Percentiles rank a stretch among this genome's conserved stretches.
phyloP scores from a whole-genome alignment of 495 filamentous ascomycete species.

The Penicillium silybi region DNA sequence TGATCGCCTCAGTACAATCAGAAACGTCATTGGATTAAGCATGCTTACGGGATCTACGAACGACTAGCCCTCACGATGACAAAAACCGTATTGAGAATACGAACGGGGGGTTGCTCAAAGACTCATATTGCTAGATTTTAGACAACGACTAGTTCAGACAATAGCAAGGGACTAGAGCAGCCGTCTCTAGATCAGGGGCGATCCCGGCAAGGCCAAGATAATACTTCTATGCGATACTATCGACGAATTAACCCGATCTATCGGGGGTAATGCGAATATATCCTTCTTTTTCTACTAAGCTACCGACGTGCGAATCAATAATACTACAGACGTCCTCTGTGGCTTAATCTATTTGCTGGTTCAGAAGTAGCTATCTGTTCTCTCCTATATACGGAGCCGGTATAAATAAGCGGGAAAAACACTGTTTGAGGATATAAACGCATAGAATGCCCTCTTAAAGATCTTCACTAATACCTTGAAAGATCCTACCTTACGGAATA shows the following conservation, averaged over 20 bases:
- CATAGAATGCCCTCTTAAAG: constrained; percentile 25
- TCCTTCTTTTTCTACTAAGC: constrained; percentile 49
- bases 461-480: constrained; percentile 33
- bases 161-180: constrained; percentile 6
- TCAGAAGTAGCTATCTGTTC: constrained; percentile 27
- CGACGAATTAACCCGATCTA: constrained; percentile 22
- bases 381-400: constrained; percentile 21
- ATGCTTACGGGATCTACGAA: background rate
- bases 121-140: constrained; percentile 41
- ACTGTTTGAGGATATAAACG: constrained; percentile 34
- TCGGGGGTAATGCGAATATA: constrained; percentile 14
- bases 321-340: constrained; percentile 36
- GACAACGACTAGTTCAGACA: constrained; percentile 23
- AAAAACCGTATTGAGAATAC: constrained; percentile 24
- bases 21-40: background rate
- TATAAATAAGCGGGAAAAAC: constrained; percentile 10
- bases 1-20: constrained; percentile 3
- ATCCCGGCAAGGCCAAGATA: constrained; percentile 33
- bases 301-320: constrained; percentile 31
- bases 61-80: constrained; percentile 35
- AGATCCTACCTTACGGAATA: constrained; percentile 21
- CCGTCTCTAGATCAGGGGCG: constrained; percentile 26
- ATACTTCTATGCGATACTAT: constrained; percentile 44
- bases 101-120: constrained; percentile 34
- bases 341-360: constrained; percentile 40